phyloP scores from a whole-genome alignment of 2,329 filamentous ascomycete species.

The Pseudocercospora musae region DNA sequence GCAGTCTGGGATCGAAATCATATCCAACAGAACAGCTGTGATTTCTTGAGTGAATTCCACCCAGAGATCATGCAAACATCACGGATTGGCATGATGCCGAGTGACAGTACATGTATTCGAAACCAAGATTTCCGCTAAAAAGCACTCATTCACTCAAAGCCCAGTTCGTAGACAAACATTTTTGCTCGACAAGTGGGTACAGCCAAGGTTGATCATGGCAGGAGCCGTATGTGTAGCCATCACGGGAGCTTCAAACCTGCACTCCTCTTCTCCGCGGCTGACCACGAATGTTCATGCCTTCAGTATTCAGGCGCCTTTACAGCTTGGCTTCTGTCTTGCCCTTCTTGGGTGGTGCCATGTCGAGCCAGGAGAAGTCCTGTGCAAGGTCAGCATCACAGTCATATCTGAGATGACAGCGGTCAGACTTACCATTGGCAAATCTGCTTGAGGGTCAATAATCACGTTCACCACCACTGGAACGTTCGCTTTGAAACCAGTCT shows the following conservation, averaged over 20 bases:
- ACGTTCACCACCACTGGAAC: slow-evolving; percentile 55
- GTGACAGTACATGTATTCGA: too few relatives aligned
- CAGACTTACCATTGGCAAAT: slow-evolving; percentile 29
- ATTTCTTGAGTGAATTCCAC: too few relatives aligned
- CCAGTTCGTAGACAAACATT: not conserved
- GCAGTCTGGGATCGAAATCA: not conserved
- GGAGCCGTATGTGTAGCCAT: not conserved
- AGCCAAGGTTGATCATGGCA: not conserved
- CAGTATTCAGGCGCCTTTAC: slow-evolving; percentile 1
- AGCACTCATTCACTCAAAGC: not conserved
- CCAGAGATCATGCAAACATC: too few relatives aligned
- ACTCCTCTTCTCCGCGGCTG: not conserved
- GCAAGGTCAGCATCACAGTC: slow-evolving; percentile 11
- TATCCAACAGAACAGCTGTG: too few relatives aligned
- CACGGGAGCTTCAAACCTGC: not conserved
- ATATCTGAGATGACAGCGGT: not conserved
- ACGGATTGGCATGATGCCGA: too few relatives aligned
- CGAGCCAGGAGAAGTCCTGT: slow-evolving; percentile 33
- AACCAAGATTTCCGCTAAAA: too few relatives aligned
- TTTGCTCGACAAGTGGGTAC: not conserved
- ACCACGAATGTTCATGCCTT: not conserved
- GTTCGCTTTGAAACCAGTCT: slow-evolving; percentile 48
- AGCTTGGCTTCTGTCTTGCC: slow-evolving; percentile 20
- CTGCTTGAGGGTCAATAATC: slow-evolving; percentile 46
- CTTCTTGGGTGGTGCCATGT: slow-evolving; percentile 30